Evolutionary conservation across 2,329 filamentous ascomycete species (phyloP), one percentile per base, ranked within the genome.

Genomic region (Periconia macrospinosa): DNA sequence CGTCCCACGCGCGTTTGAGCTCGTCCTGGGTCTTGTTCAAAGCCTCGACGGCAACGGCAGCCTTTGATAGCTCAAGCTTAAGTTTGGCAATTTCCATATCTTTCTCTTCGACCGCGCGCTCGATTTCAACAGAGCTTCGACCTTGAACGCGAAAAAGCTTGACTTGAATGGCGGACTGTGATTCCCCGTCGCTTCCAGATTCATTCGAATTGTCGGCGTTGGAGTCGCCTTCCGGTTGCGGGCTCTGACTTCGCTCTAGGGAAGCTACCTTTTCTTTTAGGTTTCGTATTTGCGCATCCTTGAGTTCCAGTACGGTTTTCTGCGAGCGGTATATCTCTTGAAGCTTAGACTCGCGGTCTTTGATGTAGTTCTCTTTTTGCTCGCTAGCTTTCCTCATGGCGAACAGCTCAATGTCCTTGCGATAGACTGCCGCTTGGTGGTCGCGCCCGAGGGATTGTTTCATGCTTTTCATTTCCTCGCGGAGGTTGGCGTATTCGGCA

Each of bases 341-440:
- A 1, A 68, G 46, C 20, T 65, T 66, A 11, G 52, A 49, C 43
- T 73, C 67, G 42, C 58, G 64, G 2, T 72, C 69, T 27, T 62
- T 64, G 47, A 72, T 66, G 43, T 59, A 56, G 51, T 57, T 67
- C 48, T 73, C 70, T 48, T 71, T 72, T 45, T 70, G 69, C 41
- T 72, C 69, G 52, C 67, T 71, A 17, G 61, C 65, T 52, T 73
- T 73, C 2, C 70, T 66, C 10, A 72, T 59, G 6, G 70, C 70
- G 56, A 73, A 73, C 15, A 73, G 55, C 47, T 73, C 70, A 44
- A 73, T 73, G 45, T 73, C 70, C 45, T 72, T 73, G 18, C 70
- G 62, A 45, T 73, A 73, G 47, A 71, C 53, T 41, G 67, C 54
- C 13, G 68, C 59, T 55, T 73, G 70, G 18, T 73, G 70, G 23